Percentiles rank a stretch among this genome's conserved stretches.
phyloP scores from a whole-genome alignment of 164 flowering plant species.

The Hamamelis virginiana region DNA sequence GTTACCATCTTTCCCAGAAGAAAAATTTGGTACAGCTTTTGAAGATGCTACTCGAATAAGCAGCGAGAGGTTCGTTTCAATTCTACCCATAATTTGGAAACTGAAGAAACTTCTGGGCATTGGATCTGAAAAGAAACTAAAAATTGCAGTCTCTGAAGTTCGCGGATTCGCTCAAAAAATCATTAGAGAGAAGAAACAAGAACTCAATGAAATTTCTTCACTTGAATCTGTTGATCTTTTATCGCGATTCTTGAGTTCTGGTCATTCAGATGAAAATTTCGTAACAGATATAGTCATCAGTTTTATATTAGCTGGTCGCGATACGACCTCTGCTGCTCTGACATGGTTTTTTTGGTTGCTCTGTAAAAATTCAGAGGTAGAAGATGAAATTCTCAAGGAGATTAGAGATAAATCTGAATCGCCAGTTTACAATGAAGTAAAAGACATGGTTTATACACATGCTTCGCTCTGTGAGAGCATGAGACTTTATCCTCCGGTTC shows the following conservation, averaged over 20 bases:
- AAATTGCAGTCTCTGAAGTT: slow-evolving; percentile 17
- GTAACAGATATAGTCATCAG: slow-evolving; percentile 38
- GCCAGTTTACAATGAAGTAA: slow-evolving; percentile 34
- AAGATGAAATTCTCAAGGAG: slow-evolving; percentile 31
- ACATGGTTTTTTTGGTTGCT: slow-evolving; percentile 56
- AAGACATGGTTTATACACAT: slow-evolving; percentile 50
- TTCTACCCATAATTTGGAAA: slow-evolving; percentile 35
- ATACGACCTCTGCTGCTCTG: slow-evolving; percentile 49
- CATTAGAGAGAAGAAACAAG: slow-evolving; percentile 33
- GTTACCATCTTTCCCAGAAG: slow-evolving; percentile 30
- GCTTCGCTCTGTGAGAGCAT: slow-evolving; percentile 53
- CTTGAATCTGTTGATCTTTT: slow-evolving; percentile 33
- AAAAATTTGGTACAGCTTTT: slow-evolving; percentile 37
- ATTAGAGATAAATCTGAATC: slow-evolving; percentile 15
- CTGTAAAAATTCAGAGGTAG: slow-evolving; percentile 21
- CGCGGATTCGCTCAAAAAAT: slow-evolving; percentile 36
- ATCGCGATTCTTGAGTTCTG: slow-evolving; percentile 45
- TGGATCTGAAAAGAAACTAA: slow-evolving; percentile 36
- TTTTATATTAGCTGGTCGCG: slow-evolving; percentile 50
- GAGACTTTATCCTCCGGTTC: slow-evolving; percentile 59
- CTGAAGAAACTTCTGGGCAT: slow-evolving; percentile 21
- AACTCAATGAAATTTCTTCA: slow-evolving; percentile 17
- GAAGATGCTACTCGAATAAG: slow-evolving; percentile 30
- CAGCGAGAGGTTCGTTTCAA: slow-evolving; percentile 22
- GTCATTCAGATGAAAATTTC: slow-evolving; percentile 37